These are phyloP conservation scores for Tephrocybe sp. DNA, from an alignment of 768 basidiomycete species.

Conservation along the genomic window DNA sequence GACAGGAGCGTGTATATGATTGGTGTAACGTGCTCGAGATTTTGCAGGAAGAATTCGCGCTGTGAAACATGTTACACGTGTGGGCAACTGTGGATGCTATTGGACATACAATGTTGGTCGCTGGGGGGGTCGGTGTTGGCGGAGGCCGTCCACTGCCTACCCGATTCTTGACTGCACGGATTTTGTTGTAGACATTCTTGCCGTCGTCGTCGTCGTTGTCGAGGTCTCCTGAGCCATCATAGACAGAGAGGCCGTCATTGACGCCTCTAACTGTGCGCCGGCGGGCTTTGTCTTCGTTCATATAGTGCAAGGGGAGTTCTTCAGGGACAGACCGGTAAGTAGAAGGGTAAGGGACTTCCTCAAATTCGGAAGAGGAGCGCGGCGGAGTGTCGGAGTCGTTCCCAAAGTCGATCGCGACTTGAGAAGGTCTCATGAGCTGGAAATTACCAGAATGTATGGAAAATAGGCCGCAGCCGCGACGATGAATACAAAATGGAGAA, in stretches of 20 bases:
- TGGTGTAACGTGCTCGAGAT: conserved; percentile 75
- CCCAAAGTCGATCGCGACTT: conserved; percentile 73
- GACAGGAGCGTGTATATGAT: conserved; percentile 89
- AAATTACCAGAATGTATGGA: conserved; percentile 2
- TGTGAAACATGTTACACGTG: conserved; percentile 28
- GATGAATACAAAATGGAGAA: conserved; percentile 1
- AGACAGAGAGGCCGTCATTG: conserved; percentile 17
- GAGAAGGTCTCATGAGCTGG: conserved; percentile 59
- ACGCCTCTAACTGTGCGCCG: conserved; percentile 37
- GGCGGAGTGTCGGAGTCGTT: conserved; percentile 47
- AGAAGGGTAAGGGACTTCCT: conserved; percentile 64
- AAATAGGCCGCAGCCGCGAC: conserved; percentile 9
- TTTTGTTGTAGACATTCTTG: conserved; percentile 55
- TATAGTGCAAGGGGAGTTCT: conserved; percentile 50
- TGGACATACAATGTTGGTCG: conserved; percentile 58
- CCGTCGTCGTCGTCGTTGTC: conserved; percentile 46
- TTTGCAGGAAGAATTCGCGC: conserved; percentile 79
- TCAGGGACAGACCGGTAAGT: conserved; percentile 36
- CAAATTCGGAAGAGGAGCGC: conserved; percentile 66
- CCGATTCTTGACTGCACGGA: conserved; percentile 34
- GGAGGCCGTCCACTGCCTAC: conserved; percentile 61
- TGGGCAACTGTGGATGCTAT: conserved; percentile 18
- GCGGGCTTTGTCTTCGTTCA: conserved; percentile 69
- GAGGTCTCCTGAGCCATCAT: conserved; percentile 18
- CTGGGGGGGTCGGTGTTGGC: conserved; percentile 63